Conservation (phyloP, 2,329 filamentous ascomycete species). For the Paracorniculantispora psalliotae region DNA sequence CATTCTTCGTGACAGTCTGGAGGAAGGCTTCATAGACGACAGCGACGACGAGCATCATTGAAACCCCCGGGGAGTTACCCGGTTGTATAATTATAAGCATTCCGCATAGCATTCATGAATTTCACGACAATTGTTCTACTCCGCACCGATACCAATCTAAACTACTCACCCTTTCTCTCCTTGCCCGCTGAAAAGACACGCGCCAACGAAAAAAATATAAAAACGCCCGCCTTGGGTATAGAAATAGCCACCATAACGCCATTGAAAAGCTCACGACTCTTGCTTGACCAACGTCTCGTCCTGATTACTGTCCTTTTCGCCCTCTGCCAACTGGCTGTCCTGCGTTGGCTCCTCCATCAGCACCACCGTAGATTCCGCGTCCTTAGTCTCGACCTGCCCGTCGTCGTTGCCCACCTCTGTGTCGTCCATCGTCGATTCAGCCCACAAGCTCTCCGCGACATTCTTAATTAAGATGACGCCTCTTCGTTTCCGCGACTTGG, state of each 20-base stretch:
- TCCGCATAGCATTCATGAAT: constrained; percentile 13
- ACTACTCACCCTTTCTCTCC: neutral
- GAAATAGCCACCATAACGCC: neutral
- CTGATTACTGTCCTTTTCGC: neutral
- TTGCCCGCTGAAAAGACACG: neutral
- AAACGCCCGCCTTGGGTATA: neutral
- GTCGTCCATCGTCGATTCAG: neutral
- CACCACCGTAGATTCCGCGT: neutral
- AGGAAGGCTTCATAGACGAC: constrained; percentile 41
- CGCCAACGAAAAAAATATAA: neutral
- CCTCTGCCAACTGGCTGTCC: neutral
- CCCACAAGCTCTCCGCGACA: neutral
- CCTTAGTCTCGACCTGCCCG: neutral
- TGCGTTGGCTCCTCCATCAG: neutral
- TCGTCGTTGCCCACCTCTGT: neutral
- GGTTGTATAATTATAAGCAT: constrained; percentile 6
- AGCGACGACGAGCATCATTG: constrained; percentile 33
- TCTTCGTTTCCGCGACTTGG: neutral
- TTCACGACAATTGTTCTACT: constrained; percentile 6
- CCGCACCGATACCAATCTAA: neutral
- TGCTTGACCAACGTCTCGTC: neutral
- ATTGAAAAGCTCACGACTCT: neutral
- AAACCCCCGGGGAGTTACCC: neutral
- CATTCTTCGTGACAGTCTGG: constrained; percentile 22
- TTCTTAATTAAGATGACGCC: neutral